Evolutionary conservation across 208 protist genomes (phyloP).

Genomic region (Trypanosoma avium): DNA sequence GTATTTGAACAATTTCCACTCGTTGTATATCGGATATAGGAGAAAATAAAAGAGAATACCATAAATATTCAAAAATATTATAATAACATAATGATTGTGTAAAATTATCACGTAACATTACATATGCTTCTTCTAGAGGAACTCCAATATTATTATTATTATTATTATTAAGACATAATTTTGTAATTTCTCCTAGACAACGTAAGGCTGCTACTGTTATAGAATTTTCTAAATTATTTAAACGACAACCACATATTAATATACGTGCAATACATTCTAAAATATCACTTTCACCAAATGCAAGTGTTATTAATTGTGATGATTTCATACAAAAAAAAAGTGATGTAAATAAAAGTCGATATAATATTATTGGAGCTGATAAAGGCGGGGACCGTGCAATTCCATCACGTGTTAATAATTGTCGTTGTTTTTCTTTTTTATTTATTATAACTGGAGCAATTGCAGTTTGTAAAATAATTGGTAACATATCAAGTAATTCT

Average conservation of each 20-base stretch:
- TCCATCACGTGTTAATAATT: not conserved
- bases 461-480: not conserved
- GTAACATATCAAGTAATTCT: constrained; percentile 19
- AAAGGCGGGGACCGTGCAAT: constrained; percentile 12
- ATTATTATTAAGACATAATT: constrained; percentile 12
- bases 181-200: constrained; percentile 9
- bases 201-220: constrained; percentile 3
- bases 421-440: constrained; percentile 9
- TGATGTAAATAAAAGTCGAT: constrained; percentile 18
- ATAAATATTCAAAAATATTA: constrained; percentile 17
- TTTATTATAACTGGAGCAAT: not conserved
- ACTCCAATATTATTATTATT: not conserved
- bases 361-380: constrained; percentile 5
- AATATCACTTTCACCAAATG: constrained; percentile 1
- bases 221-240: not conserved
- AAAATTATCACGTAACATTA: constrained; percentile 2
- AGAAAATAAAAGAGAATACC: constrained; percentile 16
- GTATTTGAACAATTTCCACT: constrained; percentile 1
- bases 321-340: not conserved
- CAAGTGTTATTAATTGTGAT: not conserved
- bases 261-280: constrained; percentile 15
- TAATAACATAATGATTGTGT: not conserved
- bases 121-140: not conserved
- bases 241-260: not conserved
- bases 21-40: constrained; percentile 4